Conservation (phyloP, 2,329 filamentous ascomycete species). For the Diaporthe batatas region DNA sequence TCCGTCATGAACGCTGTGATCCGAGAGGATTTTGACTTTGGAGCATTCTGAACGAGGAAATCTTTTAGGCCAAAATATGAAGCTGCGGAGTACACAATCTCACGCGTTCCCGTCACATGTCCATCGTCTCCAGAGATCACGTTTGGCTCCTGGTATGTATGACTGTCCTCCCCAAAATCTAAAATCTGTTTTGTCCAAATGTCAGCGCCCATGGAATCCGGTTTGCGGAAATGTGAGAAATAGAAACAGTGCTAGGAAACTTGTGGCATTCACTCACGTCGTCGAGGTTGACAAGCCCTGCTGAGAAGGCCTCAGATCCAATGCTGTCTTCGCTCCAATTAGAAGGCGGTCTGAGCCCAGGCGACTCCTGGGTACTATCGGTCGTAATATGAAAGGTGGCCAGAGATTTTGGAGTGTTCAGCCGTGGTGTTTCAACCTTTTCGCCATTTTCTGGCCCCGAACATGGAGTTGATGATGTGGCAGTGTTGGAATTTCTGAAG, state of each 20-base stretch:
- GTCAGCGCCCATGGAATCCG: background rate
- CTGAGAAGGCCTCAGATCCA: background rate
- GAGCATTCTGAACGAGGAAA: background rate
- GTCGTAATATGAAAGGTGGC: background rate
- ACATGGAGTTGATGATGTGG: background rate
- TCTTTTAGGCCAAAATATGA: background rate
- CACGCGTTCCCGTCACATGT: background rate
- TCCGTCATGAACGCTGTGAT: background rate
- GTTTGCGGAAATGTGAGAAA: background rate
- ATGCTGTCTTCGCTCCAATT: background rate
- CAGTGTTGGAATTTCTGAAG: background rate
- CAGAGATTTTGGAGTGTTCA: background rate
- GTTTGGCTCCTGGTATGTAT: background rate
- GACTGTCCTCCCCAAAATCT: background rate
- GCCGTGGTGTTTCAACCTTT: background rate
- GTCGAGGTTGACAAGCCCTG: background rate
- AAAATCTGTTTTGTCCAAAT: background rate
- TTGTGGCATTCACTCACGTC: background rate
- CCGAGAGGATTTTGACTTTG: background rate
- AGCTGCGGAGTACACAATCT: background rate
- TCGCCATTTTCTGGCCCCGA: background rate
- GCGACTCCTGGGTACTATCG: background rate
- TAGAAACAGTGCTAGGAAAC: too few species aligned
- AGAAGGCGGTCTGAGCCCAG: background rate
- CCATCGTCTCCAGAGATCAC: background rate